Percentiles rank a stretch among this genome's conserved stretches.
These are phyloP conservation scores for Tuber indicum DNA, from an alignment of 495 filamentous ascomycete species.

Conservation along the genomic window DNA sequence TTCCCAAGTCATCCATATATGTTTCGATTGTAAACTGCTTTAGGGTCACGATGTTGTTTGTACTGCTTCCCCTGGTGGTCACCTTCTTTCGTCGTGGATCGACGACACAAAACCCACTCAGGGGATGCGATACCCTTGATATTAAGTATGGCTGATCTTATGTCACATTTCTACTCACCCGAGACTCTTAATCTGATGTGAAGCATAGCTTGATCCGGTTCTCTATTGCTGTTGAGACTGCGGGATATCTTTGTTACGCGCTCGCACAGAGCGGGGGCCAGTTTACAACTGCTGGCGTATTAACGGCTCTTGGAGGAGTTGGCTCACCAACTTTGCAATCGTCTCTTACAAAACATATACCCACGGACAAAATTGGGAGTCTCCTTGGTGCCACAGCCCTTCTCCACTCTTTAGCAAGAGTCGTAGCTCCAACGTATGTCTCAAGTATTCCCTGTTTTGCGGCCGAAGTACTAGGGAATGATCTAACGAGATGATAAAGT, in stretches of 20 bases:
- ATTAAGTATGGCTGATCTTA: conserved; percentile 44
- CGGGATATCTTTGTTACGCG: conserved; percentile 69
- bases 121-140: conserved; percentile 72
- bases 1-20: conserved; percentile 54
- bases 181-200: conserved; percentile 15
- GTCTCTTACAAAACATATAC: conserved; percentile 82
- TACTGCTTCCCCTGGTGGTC: conserved; percentile 63
- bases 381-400: conserved; percentile 80
- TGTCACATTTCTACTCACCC: not conserved
- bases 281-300: conserved; percentile 60
- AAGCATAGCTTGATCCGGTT: conserved; percentile 56
- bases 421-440: conserved; percentile 59
- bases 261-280: conserved; percentile 52
- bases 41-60: conserved; percentile 66
- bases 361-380: conserved; percentile 69
- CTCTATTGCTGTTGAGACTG: conserved; percentile 68
- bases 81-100: conserved; percentile 24
- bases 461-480: too few species aligned
- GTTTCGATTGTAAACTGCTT: conserved; percentile 66
- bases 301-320: conserved; percentile 73
- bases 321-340: conserved; percentile 76
- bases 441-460: not conserved
- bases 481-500: not conserved
- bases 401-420: conserved; percentile 71
- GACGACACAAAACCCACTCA: conserved; percentile 46